Evolutionary conservation across 192 early-diverging fungal genomes (phyloP).

Genomic region (Dispira parvispora): DNA sequence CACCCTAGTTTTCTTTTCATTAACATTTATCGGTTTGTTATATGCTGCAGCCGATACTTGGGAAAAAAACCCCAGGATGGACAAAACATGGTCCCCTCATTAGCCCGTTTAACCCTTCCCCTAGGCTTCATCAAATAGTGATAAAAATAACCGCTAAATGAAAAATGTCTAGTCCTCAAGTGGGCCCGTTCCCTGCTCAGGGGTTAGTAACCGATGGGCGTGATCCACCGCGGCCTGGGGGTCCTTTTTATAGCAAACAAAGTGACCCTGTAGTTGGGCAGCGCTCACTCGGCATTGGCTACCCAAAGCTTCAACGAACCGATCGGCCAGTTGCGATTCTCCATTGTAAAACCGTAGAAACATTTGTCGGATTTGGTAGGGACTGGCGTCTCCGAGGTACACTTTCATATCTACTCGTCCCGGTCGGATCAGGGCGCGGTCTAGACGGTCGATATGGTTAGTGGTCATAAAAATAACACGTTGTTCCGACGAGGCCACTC

Average conservation of each 20-base stretch:
- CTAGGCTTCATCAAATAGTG: too few relatives aligned
- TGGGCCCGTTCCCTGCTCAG: too few relatives aligned
- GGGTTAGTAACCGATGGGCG: conserved; percentile 4
- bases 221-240: conserved; percentile 49
- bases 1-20: too few relatives aligned
- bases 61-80: too few relatives aligned
- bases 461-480: conserved; percentile 87
- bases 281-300: conserved; percentile 47
- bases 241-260: conserved; percentile 70
- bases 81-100: too few relatives aligned
- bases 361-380: conserved; percentile 48
- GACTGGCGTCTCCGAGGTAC: conserved; percentile 53
- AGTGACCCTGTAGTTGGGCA: conserved; percentile 88
- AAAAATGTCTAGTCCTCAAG: too few relatives aligned
- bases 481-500: conserved; percentile 71
- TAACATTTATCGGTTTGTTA: too few relatives aligned
- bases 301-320: conserved; percentile 42
- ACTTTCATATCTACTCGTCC: conserved; percentile 65
- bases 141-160: too few relatives aligned
- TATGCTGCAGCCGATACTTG: too few relatives aligned
- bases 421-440: conserved; percentile 63
- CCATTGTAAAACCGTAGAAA: conserved; percentile 65
- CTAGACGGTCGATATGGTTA: conserved; percentile 62
- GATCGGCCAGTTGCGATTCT: conserved; percentile 34
- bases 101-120: too few relatives aligned